Base-by-base conservation (phyloP, 2,329 filamentous ascomycete species). In the Phyllosticta paracitricarpa region DNA sequence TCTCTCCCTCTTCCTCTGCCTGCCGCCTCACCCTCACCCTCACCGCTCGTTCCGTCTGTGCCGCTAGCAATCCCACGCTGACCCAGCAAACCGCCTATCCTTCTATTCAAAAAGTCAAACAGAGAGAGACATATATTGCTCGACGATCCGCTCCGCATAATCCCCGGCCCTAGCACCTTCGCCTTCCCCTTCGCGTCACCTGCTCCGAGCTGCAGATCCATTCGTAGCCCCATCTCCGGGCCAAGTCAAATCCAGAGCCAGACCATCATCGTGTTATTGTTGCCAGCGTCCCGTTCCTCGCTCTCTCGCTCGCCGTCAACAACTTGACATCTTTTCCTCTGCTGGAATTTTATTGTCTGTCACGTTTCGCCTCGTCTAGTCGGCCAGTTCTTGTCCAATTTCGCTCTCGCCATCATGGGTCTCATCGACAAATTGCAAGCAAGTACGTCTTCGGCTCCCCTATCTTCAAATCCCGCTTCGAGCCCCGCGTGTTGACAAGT, bases 401-500 rank as follows among this genome's bases (percentile, higher is more conserved):
- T 48, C 40, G 40, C 8, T 52, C 30, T 51, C 40, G 51, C 63
- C 69, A 71, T 59, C 54, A 75, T 75, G 73, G 72, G 73, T 65
- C 64, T 74, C 62, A 65, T 75, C 61, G 73, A 75, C 58, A 74
- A 73, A 61, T 66, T 75, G n/a, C 72, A 74, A 70, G 70, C 72
- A 61, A 73, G 73, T 75, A 71, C 61, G 73, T 67, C 64, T 60
- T 53, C 61, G 54, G 26, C 35, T 57, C 14, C 25, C 28, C 22
- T 52, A 24, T 24, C 51, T 17, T 10, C 25, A n/a, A 26, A 35
- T 14, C 25, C 17, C 5, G 40, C n/a, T 25, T 4, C 48, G 19
- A 25, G 26, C 35, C 28, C 14, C 51, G 17, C 33, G 10, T 19
- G 52, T 51, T 22, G 48, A 40, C 19, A n/a, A 6, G 30, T 55